phyloP scores from a whole-genome alignment of 1,284 basidiomycete species.

The Hymenochaete sp. region DNA sequence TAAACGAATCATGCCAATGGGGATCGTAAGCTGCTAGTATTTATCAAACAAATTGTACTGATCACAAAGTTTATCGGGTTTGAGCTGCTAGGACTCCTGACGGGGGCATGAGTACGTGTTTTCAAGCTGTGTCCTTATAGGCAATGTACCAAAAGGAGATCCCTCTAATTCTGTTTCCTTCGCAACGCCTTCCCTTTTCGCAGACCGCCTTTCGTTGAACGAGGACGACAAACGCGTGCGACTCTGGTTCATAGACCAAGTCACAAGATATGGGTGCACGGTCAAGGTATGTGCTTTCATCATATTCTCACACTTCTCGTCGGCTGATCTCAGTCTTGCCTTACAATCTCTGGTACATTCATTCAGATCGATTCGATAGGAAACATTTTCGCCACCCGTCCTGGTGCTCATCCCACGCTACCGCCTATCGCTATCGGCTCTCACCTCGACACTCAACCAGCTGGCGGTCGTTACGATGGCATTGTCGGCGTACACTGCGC shows the following conservation, averaged over 20 bases:
- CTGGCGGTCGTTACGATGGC: conserved; percentile 24
- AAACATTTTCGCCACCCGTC: conserved; percentile 20
- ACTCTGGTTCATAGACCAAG: conserved; percentile 20
- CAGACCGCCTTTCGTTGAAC: conserved; percentile 19
- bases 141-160: not conserved
- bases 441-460: conserved; percentile 22
- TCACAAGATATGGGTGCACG: conserved; percentile 19
- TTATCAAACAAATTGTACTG: not conserved
- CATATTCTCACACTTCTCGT: not conserved
- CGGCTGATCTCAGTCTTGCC: conserved; percentile 3
- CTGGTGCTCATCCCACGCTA: conserved; percentile 16
- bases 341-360: not conserved
- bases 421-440: conserved; percentile 21
- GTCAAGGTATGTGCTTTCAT: conserved; percentile 14
- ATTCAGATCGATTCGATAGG: conserved; percentile 14
- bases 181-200: not conserved
- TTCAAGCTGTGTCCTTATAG: not conserved
- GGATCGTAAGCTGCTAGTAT: conserved; percentile 14
- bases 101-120: conserved; percentile 16
- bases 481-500: conserved; percentile 23
- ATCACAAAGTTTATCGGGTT: not conserved
- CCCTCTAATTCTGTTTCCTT: not conserved
- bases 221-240: conserved; percentile 21
- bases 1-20: conserved; percentile 16
- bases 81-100: conserved; percentile 10